Evolutionary conservation across 1,139 yeast species (phyloP).

Genomic region (Kazachstania sp.): DNA sequence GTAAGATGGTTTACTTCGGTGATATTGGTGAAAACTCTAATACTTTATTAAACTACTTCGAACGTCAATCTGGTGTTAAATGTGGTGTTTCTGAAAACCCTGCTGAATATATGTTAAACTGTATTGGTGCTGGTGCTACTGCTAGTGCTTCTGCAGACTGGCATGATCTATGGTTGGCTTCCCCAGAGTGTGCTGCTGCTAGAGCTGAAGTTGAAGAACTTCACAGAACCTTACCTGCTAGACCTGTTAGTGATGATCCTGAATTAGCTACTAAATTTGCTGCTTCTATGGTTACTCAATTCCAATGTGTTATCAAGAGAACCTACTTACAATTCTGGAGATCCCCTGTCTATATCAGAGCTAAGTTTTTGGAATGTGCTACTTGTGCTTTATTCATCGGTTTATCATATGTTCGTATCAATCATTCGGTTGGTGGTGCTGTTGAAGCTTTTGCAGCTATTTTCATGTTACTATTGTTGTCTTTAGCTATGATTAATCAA

Average conservation of each 20-base stretch:
- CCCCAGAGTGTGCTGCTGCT: slow-evolving; percentile 35
- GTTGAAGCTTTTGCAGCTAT: slow-evolving; percentile 45
- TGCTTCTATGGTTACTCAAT: slow-evolving; percentile 20
- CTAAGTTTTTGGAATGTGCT: slow-evolving; percentile 35
- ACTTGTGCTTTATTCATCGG: slow-evolving; percentile 48
- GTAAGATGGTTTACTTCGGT: slow-evolving; percentile 50
- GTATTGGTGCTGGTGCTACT: slow-evolving; percentile 64
- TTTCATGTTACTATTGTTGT: slow-evolving; percentile 42
- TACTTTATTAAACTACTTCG: slow-evolving; percentile 40
- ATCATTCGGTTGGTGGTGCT: slow-evolving; percentile 41
- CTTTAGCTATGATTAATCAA: slow-evolving; percentile 50
- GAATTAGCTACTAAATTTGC: slow-evolving; percentile 31
- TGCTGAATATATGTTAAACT: slow-evolving; percentile 53
- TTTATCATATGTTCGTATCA: slow-evolving; percentile 48
- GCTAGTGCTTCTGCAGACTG: slow-evolving; percentile 41
- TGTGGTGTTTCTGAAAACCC: slow-evolving; percentile 42
- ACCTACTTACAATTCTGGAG: slow-evolving; percentile 35
- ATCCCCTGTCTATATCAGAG: slow-evolving; percentile 36
- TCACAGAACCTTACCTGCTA: slow-evolving; percentile 25
- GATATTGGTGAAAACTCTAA: slow-evolving; percentile 28
- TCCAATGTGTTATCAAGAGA: slow-evolving; percentile 30
- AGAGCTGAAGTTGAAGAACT: slow-evolving; percentile 34
- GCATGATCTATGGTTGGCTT: slow-evolving; percentile 40
- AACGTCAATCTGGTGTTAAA: slow-evolving; percentile 42
- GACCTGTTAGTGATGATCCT: slow-evolving; percentile 27